Percentiles rank a stretch among this genome's conserved stretches.
These are phyloP conservation scores for Themeda triandra DNA, from an alignment of 176 grass and related monocot species.

Conservation along the genomic window DNA sequence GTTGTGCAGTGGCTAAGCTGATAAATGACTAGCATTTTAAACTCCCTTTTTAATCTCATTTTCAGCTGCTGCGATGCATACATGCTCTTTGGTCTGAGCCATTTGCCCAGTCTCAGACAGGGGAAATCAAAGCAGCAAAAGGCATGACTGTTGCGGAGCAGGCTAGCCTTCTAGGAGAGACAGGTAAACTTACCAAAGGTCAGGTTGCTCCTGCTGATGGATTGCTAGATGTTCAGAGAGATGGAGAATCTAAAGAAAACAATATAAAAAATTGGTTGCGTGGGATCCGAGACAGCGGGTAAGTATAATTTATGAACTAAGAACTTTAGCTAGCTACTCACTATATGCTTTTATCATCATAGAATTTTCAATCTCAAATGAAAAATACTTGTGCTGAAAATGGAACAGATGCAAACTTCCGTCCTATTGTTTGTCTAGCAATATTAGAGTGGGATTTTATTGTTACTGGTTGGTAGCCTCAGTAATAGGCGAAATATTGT, in stretches of 20 bases:
- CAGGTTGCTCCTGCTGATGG: constrained; percentile 66
- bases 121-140: constrained; percentile 83
- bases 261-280: constrained; percentile 93
- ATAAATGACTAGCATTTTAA: constrained; percentile 21
- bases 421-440: neutral
- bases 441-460: neutral
- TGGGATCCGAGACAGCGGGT: constrained; percentile 94
- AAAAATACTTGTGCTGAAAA: neutral
- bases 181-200: constrained; percentile 60
- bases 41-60: constrained; percentile 3
- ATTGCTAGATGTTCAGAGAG: constrained; percentile 57
- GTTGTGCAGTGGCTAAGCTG: constrained; percentile 14
- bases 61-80: constrained; percentile 80
- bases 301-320: constrained; percentile 30
- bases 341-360: neutral
- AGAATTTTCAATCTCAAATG: neutral
- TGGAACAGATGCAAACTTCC: neutral
- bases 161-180: constrained; percentile 86
- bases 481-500: neutral
- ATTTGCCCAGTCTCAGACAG: constrained; percentile 53
- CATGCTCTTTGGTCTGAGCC: constrained; percentile 81
- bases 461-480: neutral
- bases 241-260: constrained; percentile 87
- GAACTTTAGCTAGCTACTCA: neutral
- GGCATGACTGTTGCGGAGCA: constrained; percentile 79